Base-by-base conservation (phyloP, 2,329 filamentous ascomycete genomes). In the Penicillium brevicompactum region DNA sequence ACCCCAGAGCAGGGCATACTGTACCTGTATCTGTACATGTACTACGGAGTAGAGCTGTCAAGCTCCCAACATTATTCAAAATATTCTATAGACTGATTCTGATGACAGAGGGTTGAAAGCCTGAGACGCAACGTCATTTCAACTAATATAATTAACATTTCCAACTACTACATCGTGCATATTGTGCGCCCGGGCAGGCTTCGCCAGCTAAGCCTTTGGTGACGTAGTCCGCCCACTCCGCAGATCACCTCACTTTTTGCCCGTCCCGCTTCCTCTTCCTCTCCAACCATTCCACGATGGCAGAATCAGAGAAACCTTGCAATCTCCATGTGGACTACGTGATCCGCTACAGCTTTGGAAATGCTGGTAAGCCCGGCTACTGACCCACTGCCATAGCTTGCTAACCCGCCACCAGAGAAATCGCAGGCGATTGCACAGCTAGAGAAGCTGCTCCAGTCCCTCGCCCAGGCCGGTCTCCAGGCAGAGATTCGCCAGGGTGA, bases 301-400 rank as follows among this genome's bases (percentile, higher is more conserved):
- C 67, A 37, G 46, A 62, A n/a, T 56, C 61, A 14, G 64, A 67
- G 46, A 66, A 69, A 48, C 59, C 63, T 31, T 77, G 76, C 53
- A 88, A 87, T 64, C 80, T 87, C 71, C 80, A 90, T 62, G 91
- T 96, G 60, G 92, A 97, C 81, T 97, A 92, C 80, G 92, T 96
- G 60, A 85, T 97, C 62, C 84, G 86, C 68, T 96, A 90, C 76
- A 83, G 86, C 62, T 88, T 93, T 67, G 83, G 86, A 42, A 79
- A 83, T 51, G 83, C 84, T 56, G 85, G 90, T 89, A 78, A 59
- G 77, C 55, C 24, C 11, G 4, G 13, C 22, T 2, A 42, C 16
- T 40, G 14, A 14, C 38, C 18, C 27, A 27, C 38, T 41, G 38
- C 38, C 11, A 16, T 18, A 34, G 8, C 18, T 30, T 48, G 38